Base-by-base conservation (phyloP, 164 flowering plant species). In the Annona squamosa region DNA sequence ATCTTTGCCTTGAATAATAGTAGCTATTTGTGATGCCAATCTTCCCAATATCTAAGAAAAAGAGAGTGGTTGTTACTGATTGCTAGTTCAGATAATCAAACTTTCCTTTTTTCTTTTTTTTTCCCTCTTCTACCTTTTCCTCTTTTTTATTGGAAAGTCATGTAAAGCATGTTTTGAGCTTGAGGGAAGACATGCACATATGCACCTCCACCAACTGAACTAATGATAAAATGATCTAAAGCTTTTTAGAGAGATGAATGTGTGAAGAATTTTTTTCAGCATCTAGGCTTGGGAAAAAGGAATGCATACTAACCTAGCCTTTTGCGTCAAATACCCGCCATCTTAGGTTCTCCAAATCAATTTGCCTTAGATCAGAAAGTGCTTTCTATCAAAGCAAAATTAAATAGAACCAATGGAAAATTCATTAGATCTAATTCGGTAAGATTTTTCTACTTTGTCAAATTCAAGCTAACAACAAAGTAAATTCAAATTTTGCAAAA, bases 251-350 rank as follows among this genome's bases (percentile, higher is more conserved):
- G 48, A 74, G 17, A 9, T 1, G 67, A 19, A 19, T 18, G 73
- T n/a, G 13, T n/a, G 52, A 62, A 1, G 37, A 26, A 26, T 26
- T 26, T 26, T 1, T 26, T 26, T 26, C 37, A 26, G 37, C 37
- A 26, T 26, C 37, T 26, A 64, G n/a, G 65, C 16, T 17, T 44
- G 0, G 48, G 3, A 5, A 7, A 69, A 46, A 13, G 43, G 42
- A 4, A 47, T 4, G 57, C 4, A 67, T 67, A 65, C 74, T 37
- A 72, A 90, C 97, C 97, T 92, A 90, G 82, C 87, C 91, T 80
- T 89, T 89, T 67, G 94, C 94, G 82, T 92, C 96, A 82, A 92
- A 92, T 64, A 92, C 94, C 77, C 93, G 85, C 98, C 98, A 92
- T 68, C 93, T 80, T 43, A 91, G 79, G 67, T 96, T 94, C 43